Percentiles rank a stretch among this genome's conserved stretches.
Conservation (phyloP, 2,329 filamentous ascomycete species). For the Penicillium sp. region DNA sequence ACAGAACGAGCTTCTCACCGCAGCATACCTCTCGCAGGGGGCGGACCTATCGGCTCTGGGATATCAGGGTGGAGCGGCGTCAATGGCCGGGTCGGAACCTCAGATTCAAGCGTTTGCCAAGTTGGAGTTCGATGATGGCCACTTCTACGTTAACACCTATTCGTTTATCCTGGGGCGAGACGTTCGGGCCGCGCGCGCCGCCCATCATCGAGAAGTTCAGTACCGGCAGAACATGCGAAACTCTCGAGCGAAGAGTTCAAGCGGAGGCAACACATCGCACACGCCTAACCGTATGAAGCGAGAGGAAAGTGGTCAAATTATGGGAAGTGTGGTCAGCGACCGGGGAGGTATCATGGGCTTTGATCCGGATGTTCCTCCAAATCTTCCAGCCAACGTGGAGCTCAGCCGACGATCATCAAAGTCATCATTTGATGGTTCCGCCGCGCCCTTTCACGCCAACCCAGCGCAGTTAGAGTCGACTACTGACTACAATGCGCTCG, state of each 20-base stretch:
- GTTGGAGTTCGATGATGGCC: conserved; percentile 59
- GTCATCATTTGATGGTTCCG: conserved; percentile 43
- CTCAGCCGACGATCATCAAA: conserved; percentile 48
- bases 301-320: conserved; percentile 40
- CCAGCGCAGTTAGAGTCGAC: conserved; percentile 36
- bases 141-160: conserved; percentile 61
- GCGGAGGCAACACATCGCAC: conserved; percentile 41
- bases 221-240: conserved; percentile 37
- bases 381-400: conserved; percentile 33
- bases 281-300: conserved; percentile 44
- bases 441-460: conserved; percentile 34
- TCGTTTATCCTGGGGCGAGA: conserved; percentile 60
- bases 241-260: conserved; percentile 45
- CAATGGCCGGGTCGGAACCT: conserved; percentile 40
- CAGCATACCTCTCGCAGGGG: conserved; percentile 36
- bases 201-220: conserved; percentile 43
- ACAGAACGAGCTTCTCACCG: conserved; percentile 38
- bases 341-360: conserved; percentile 52
- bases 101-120: conserved; percentile 58
- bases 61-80: conserved; percentile 34
- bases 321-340: conserved; percentile 52
- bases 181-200: conserved; percentile 48
- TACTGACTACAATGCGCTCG: conserved; percentile 45
- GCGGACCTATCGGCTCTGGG: conserved; percentile 34
- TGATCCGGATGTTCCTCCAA: conserved; percentile 41